Evolutionary conservation across 441 rosid species (phyloP).

Genomic region (Jatropha podagrica): DNA sequence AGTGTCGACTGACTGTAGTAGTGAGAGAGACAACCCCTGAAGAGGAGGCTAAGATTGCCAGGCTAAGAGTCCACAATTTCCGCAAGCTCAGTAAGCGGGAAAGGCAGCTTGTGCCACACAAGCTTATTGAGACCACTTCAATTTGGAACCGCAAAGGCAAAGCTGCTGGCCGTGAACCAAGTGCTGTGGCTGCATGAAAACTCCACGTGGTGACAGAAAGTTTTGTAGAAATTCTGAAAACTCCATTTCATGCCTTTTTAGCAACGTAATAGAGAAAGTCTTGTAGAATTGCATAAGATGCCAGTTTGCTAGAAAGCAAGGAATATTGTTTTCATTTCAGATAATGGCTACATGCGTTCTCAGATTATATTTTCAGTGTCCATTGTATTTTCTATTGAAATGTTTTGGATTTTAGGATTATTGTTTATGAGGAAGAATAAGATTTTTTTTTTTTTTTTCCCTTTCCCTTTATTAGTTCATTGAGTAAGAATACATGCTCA

Average conservation of each 20-base stretch:
- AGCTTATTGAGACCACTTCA: conserved; percentile 82
- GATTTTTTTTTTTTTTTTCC: background rate
- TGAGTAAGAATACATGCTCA: background rate
- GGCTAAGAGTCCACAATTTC: conserved; percentile 67
- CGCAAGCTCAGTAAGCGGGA: conserved; percentile 22
- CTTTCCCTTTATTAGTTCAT: background rate
- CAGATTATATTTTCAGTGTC: background rate
- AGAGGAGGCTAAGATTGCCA: conserved; percentile 89
- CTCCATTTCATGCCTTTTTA: background rate
- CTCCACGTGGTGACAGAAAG: background rate
- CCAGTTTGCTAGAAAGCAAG: background rate
- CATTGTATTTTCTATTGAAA: background rate
- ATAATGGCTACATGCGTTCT: background rate
- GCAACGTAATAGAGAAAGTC: background rate
- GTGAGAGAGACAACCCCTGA: conserved; percentile 78
- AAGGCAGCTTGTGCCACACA: conserved; percentile 48
- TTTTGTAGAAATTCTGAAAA: background rate
- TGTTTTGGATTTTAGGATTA: background rate
- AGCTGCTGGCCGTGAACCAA: conserved; percentile 20
- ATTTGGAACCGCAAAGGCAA: conserved; percentile 78
- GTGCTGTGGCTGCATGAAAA: conserved; percentile 27
- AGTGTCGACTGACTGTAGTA: conserved; percentile 75
- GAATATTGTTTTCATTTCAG: background rate
- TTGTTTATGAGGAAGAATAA: background rate
- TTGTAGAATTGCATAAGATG: background rate